Conservation (phyloP, 495 filamentous ascomycete genomes). For the Monascus purpureus region DNA sequence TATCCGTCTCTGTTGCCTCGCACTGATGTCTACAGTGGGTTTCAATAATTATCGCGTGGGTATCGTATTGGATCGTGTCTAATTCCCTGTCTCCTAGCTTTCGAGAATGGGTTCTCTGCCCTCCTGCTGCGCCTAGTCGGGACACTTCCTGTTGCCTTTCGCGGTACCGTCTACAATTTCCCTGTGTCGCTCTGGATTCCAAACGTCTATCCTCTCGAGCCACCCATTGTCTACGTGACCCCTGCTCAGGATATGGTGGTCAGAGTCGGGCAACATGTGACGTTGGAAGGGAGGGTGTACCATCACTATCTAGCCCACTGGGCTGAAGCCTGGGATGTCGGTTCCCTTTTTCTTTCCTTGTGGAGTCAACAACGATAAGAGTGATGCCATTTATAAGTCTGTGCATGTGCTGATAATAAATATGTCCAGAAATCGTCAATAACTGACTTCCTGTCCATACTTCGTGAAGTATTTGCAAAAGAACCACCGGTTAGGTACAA, state of each 20-base stretch:
- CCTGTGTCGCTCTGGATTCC: slow-evolving; percentile 94
- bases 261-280: slow-evolving; percentile 84
- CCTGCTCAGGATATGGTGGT: slow-evolving; percentile 83
- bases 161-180: slow-evolving; percentile 80
- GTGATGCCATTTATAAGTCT: not conserved
- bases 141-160: slow-evolving; percentile 76
- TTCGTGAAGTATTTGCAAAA: slow-evolving; percentile 82
- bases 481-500: slow-evolving; percentile 81
- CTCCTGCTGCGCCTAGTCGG: slow-evolving; percentile 78
- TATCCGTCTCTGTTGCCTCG: slow-evolving; percentile 77
- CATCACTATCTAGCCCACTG: slow-evolving; percentile 91
- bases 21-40: slow-evolving; percentile 90
- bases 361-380: too few relatives aligned
- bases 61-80: not conserved
- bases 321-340: slow-evolving; percentile 80
- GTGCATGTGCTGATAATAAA: slow-evolving; percentile 9
- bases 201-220: slow-evolving; percentile 73
- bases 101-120: slow-evolving; percentile 75
- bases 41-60: not conserved
- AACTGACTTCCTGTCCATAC: slow-evolving; percentile 63
- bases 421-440: slow-evolving; percentile 59
- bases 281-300: slow-evolving; percentile 85
- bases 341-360: slow-evolving; percentile 19
- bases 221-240: slow-evolving; percentile 76
- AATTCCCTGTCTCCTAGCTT: slow-evolving; percentile 38